Evolutionary conservation across 2,329 filamentous ascomycete species (phyloP).

Genomic region (Hymenotorrendiella dingleyae): DNA sequence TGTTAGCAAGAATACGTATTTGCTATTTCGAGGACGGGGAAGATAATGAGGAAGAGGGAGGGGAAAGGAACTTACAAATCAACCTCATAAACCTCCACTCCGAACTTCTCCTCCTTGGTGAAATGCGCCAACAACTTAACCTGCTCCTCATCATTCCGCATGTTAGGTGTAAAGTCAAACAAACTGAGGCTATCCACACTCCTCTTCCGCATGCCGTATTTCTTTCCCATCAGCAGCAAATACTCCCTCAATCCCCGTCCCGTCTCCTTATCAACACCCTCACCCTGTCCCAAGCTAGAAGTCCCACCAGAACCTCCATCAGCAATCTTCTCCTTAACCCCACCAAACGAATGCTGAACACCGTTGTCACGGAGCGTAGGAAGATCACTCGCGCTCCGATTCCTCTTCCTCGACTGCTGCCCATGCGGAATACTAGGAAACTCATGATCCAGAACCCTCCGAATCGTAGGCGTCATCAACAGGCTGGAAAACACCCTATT

Average conservation of each 20-base stretch:
- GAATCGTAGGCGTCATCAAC: not conserved
- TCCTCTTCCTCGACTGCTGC: not conserved
- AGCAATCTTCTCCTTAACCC: not conserved
- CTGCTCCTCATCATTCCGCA: conserved; percentile 8
- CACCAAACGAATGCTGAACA: too few species aligned
- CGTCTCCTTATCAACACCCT: conserved; percentile 18
- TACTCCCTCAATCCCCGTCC: conserved; percentile 25
- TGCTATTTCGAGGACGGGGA: not conserved
- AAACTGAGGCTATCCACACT: conserved; percentile 23
- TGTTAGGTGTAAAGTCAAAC: conserved; percentile 24
- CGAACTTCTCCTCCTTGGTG: conserved; percentile 4
- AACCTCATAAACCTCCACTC: conserved; percentile 22
- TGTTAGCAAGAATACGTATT: not conserved
- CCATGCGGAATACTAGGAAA: not conserved
- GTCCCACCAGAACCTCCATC: not conserved
- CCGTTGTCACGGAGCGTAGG: not conserved
- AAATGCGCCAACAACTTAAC: conserved; percentile 22
- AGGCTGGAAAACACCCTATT: not conserved
- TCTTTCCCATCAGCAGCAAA: conserved; percentile 17
- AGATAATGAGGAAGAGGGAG: not conserved
- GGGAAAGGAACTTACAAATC: conserved; percentile 25
- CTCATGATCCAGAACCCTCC: not conserved
- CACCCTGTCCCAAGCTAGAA: not conserved
- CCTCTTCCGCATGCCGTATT: conserved; percentile 13
- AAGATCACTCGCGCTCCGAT: not conserved